Conservation (phyloP, 768 basidiomycete genomes). For the Ramaria rubella region DNA sequence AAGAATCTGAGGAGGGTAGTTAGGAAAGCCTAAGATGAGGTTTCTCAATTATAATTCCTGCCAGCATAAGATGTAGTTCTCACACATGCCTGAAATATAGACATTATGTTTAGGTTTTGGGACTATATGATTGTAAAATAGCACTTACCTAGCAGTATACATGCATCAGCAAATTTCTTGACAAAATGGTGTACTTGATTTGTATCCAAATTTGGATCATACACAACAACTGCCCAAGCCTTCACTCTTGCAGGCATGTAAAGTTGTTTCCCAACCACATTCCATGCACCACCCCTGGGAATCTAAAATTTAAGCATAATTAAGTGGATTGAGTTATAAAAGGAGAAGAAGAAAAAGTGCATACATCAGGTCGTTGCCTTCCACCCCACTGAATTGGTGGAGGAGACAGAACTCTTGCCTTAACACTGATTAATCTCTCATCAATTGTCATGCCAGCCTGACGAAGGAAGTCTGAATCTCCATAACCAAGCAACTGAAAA, state of each 20-base stretch:
- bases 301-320: conserved; percentile 8
- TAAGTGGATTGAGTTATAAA: background rate
- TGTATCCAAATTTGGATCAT: conserved; percentile 9
- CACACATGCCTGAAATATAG: conserved; percentile 4
- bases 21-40: background rate
- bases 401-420: conserved; percentile 13
- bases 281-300: conserved; percentile 34
- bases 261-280: conserved; percentile 27
- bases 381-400: conserved; percentile 5
- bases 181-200: conserved; percentile 19
- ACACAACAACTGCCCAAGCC: conserved; percentile 34
- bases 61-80: background rate
- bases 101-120: background rate
- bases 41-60: background rate
- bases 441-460: conserved; percentile 37
- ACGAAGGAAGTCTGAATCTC: conserved; percentile 34
- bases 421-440: conserved; percentile 11
- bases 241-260: conserved; percentile 19
- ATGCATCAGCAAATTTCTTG: conserved; percentile 21
- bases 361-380: background rate
- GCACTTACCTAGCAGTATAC: conserved; percentile 25
- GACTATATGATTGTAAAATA: background rate
- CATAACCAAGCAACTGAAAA: conserved; percentile 31
- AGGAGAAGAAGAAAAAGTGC: background rate
- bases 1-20: background rate